Evolutionary conservation across 495 filamentous ascomycete species (phyloP), one percentile per base, ranked within the genome.

Genomic region (Emericellopsis terricola): DNA sequence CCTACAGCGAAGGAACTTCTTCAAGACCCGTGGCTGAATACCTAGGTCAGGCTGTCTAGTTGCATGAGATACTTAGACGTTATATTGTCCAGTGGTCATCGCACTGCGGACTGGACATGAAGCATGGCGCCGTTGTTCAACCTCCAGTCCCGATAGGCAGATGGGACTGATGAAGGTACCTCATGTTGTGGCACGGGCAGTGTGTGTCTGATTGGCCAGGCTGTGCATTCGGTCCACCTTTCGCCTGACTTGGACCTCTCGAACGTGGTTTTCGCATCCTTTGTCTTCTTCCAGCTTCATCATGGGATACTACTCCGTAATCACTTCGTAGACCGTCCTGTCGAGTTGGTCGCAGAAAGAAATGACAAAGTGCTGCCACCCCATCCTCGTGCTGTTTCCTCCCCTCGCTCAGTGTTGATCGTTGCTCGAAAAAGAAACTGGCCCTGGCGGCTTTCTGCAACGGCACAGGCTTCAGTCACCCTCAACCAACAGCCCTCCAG

Each of bases 1-100:
- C 39, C 43, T 20, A 52, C 35, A 21, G 53, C 55, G 15, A 27
- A 38, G 13, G 45, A 56, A 31, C 48, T 56, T 33, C 40, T 55
- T 20, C 23, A 29, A 14, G 43, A 59, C 37, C 46, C 47, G 6
- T 59, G 49, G 51, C 15, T 35, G 15, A 36, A 13, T 14, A 17
- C 11, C 19, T 28, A 35, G 19, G 33, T 26, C n/a, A n/a, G n/a
- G n/a, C n/a, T n/a, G n/a, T n/a, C n/a, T n/a, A n/a, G n/a, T n/a
- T n/a, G n/a, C n/a, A n/a, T n/a, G n/a, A n/a, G n/a, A n/a, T n/a
- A n/a, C n/a, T n/a, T n/a, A n/a, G n/a, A n/a, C n/a, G n/a, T n/a
- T n/a, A n/a, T n/a, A n/a, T n/a, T n/a, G n/a, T n/a, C n/a, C n/a
- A n/a, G n/a, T n/a, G n/a, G n/a, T n/a, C n/a, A n/a, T n/a, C n/a